Conservation (phyloP, 306 rosid genomes). For the Calophaca sinica region DNA sequence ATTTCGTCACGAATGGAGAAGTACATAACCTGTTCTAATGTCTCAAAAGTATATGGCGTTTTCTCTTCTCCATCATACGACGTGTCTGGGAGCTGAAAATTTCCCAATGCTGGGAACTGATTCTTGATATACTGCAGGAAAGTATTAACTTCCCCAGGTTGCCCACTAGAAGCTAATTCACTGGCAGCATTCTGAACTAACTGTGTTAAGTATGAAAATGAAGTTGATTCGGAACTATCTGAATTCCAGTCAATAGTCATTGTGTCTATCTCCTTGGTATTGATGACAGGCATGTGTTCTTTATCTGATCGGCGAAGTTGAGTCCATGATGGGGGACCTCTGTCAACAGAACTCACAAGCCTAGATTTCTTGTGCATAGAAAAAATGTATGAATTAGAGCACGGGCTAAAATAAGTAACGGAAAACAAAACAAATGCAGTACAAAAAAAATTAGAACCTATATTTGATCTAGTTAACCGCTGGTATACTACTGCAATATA, state of each 20-base stretch:
- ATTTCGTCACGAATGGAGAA: slow-evolving; percentile 61
- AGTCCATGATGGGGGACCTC: slow-evolving; percentile 82
- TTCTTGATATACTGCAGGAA: slow-evolving; percentile 63
- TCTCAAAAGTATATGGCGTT: slow-evolving; percentile 56
- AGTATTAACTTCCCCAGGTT: slow-evolving; percentile 64
- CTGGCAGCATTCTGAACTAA: slow-evolving; percentile 64
- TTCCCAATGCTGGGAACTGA: slow-evolving; percentile 60
- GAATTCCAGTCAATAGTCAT: slow-evolving; percentile 49
- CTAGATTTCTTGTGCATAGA: slow-evolving; percentile 73
- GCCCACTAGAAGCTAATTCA: slow-evolving; percentile 61
- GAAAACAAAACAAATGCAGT: slow-evolving; percentile 15
- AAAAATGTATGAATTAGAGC: slow-evolving; percentile 37
- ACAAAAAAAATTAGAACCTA: slow-evolving; percentile 34
- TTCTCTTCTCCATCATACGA: slow-evolving; percentile 54
- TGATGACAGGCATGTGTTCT: slow-evolving; percentile 51
- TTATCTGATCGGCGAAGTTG: slow-evolving; percentile 57
- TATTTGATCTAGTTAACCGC: slow-evolving; percentile 32
- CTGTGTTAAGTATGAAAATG: slow-evolving; percentile 57
- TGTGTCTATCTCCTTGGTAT: slow-evolving; percentile 53
- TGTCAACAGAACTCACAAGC: slow-evolving; percentile 81
- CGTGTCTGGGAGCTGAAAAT: slow-evolving; percentile 57
- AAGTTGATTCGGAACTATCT: slow-evolving; percentile 50
- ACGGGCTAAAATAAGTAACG: slow-evolving; percentile 17
- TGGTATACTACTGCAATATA: slow-evolving; percentile 30
- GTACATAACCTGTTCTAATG: slow-evolving; percentile 74